A percentile compares a stretch with the other conserved stretches of the same genome.
These are phyloP conservation scores for Whalleya microplaca DNA, from an alignment of 2,329 filamentous ascomycete species.

Conservation along the genomic window DNA sequence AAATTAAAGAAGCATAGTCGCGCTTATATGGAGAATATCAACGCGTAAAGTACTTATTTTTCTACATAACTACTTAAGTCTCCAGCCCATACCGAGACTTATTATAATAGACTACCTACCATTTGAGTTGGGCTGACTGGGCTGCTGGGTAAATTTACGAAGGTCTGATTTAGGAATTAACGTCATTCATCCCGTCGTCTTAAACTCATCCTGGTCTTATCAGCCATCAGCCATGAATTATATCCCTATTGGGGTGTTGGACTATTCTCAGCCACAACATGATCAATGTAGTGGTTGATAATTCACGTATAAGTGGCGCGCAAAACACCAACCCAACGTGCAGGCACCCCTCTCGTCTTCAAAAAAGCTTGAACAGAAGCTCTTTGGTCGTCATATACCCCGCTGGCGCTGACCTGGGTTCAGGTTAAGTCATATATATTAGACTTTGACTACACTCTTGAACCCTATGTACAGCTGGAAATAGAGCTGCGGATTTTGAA, in stretches of 20 bases:
- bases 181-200: too few relatives aligned
- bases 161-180: too few relatives aligned
- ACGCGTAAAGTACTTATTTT: slow-evolving; percentile 17
- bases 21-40: slow-evolving; percentile 18
- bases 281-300: background rate
- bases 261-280: too few relatives aligned
- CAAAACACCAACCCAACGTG: slow-evolving; percentile 25
- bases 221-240: too few relatives aligned
- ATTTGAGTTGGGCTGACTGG: too few relatives aligned
- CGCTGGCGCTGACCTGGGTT: slow-evolving; percentile 1
- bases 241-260: too few relatives aligned
- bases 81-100: too few relatives aligned
- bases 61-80: too few relatives aligned
- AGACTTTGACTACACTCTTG: background rate
- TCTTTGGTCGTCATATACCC: slow-evolving; percentile 17
- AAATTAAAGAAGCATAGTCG: slow-evolving; percentile 15
- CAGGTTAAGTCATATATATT: slow-evolving; percentile 1
- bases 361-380: slow-evolving; percentile 12
- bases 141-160: too few relatives aligned
- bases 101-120: too few relatives aligned
- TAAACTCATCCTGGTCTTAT: too few relatives aligned
- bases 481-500: background rate
- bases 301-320: background rate
- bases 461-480: background rate
- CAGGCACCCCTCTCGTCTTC: slow-evolving; percentile 6